Base-by-base conservation (phyloP, 163 green algal genomes). In the Chlamydomonas reinhardtii region DNA sequence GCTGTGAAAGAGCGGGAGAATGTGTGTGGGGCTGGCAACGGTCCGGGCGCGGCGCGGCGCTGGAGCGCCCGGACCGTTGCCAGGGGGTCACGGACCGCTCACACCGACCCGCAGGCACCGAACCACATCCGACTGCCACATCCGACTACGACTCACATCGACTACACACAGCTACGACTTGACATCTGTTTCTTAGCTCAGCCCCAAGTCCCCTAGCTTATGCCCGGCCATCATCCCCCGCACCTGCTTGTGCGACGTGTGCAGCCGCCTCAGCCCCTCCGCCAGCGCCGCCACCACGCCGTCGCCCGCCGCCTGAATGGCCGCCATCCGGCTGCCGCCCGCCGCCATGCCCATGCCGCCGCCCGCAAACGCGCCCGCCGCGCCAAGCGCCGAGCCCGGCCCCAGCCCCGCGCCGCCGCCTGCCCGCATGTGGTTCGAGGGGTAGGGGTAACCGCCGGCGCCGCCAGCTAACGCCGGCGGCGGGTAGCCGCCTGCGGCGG, bases 231-330 rank as follows among this genome's bases (percentile, higher is more conserved):
- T 14, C 48, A 17, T 2, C 1, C 48, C 34, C 31, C 9, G 64
- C 15, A 79, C 70, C 85, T 90, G 76, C 56, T 90, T 84, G 68
- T 95, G 90, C 27, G 83, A 75, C 4, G 70, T 76, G 82, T 92
- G 84, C 70, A 95, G 76, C 17, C 91, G 89, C 27, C 68, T 43
- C 24, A 93, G 70, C 25, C 90, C 94, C 72, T 94, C 88, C 65
- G 89, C 80, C 88, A 96, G 83, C 3, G 87, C 74, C 35, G 73
- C 54, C 56, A 94, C 68, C 59, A 93, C 93, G 48, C 76, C 79
- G 17, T 91, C 86, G 15, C 90, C 92, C 14, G 79, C 74, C 17
- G 88, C 85, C n/a, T 76, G 43, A 32, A 85, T 77, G 6, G 79
- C 79, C 32, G 79, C 79, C 54, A 78, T n/a, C 4, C 79, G 68